These are phyloP conservation scores for Globisporangium splendens DNA, from an alignment of 352 stramenopile species.

Conservation along the genomic window DNA sequence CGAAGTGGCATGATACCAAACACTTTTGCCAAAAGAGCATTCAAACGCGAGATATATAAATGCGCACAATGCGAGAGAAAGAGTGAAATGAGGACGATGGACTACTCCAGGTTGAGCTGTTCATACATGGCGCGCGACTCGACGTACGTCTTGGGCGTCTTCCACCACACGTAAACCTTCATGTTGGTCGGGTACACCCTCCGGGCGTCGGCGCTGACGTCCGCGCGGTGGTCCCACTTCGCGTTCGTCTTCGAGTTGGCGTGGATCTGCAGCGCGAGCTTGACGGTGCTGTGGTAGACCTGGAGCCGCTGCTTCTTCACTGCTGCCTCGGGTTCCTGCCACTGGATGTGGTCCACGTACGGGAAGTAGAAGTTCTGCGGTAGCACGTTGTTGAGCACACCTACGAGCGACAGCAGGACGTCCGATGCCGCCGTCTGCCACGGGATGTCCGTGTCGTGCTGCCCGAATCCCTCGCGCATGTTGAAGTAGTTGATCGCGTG, in stretches of 20 bases:
- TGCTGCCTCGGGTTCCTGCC: slow-evolving; percentile 13
- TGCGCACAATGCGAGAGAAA: background rate
- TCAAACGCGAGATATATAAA: background rate
- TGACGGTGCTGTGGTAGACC: slow-evolving; percentile 45
- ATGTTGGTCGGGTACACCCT: slow-evolving; percentile 12
- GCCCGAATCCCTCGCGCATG: slow-evolving; percentile 56
- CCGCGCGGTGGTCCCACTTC: slow-evolving; percentile 23
- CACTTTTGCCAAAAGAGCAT: too few relatives aligned
- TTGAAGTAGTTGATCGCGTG: slow-evolving; percentile 55
- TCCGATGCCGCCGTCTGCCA: slow-evolving; percentile 47
- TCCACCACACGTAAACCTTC: slow-evolving; percentile 16
- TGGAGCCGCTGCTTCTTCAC: slow-evolving; percentile 25
- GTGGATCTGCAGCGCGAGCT: slow-evolving; percentile 46
- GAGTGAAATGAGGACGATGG: background rate
- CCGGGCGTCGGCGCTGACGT: slow-evolving; percentile 2
- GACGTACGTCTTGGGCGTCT: background rate
- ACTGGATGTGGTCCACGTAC: slow-evolving; percentile 21
- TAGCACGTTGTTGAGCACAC: slow-evolving; percentile 52
- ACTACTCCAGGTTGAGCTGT: background rate
- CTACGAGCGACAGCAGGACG: slow-evolving; percentile 46
- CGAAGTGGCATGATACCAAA: too few relatives aligned
- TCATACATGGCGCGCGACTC: background rate
- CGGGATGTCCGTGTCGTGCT: slow-evolving; percentile 28
- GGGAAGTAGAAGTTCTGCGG: slow-evolving; percentile 40
- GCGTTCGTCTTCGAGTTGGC: slow-evolving; percentile 35